Conservation (phyloP, 1,139 yeast genomes). For the Blastobotrys aristatus region DNA sequence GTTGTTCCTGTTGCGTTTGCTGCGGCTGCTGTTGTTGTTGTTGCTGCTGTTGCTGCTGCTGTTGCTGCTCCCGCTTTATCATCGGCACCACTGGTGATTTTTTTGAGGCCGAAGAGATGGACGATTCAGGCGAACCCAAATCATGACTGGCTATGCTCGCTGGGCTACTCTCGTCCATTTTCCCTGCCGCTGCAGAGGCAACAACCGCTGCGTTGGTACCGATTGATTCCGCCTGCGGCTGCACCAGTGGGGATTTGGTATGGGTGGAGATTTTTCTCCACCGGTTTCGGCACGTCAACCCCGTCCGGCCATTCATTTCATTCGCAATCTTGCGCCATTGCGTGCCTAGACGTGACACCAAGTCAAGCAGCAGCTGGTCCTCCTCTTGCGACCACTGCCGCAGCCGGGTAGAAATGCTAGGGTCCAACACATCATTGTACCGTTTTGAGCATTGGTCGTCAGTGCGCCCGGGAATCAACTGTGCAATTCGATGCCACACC, state of each 20-base stretch:
- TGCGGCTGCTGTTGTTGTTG: no score
- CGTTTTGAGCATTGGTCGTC: slow-evolving; percentile 95
- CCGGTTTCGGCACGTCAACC: slow-evolving; percentile 83
- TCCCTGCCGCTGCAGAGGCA: background rate
- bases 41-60: background rate
- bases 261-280: slow-evolving; percentile 86
- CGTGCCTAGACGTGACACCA: slow-evolving; percentile 73
- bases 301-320: slow-evolving; percentile 74
- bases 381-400: slow-evolving; percentile 79
- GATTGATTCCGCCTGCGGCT: slow-evolving; percentile 1
- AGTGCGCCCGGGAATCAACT: slow-evolving; percentile 74
- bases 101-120: slow-evolving; percentile 5
- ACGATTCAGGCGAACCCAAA: slow-evolving; percentile 2
- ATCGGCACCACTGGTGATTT: slow-evolving; percentile 1
- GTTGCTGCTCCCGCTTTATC: no score
- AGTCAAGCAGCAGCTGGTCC: slow-evolving; percentile 59
- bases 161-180: slow-evolving; percentile 6
- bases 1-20: background rate
- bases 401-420: slow-evolving; percentile 68
- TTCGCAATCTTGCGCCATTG: slow-evolving; percentile 82
- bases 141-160: slow-evolving; percentile 7
- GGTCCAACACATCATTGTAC: slow-evolving; percentile 83
- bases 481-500: slow-evolving; percentile 80
- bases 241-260: slow-evolving; percentile 41
- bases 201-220: background rate